These are phyloP conservation scores for Chrysopogon serrulatus DNA, from an alignment of 176 grass and related monocot species.

Conservation along the genomic window DNA sequence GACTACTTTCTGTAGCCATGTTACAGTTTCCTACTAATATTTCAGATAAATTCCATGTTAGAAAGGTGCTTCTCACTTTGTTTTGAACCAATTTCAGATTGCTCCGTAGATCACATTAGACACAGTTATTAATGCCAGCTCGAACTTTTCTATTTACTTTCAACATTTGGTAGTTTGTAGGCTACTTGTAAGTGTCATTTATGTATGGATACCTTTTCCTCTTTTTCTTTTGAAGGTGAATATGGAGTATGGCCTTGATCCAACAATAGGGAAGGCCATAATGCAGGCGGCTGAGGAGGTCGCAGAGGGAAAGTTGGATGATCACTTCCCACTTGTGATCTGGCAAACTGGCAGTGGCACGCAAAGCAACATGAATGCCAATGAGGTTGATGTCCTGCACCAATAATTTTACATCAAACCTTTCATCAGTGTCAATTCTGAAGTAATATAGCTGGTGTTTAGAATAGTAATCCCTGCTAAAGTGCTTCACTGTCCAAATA, in stretches of 20 bases:
- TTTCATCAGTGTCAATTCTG: not conserved
- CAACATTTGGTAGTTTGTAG: not conserved
- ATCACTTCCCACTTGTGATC: slow-evolving; percentile 97
- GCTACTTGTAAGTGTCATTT: slow-evolving; percentile 7
- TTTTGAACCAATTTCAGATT: not conserved
- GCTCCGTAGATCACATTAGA: not conserved
- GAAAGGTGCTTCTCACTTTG: not conserved
- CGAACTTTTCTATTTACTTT: not conserved
- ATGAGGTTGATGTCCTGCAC: slow-evolving; percentile 59
- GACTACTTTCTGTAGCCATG: not conserved
- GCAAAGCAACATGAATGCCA: slow-evolving; percentile 99
- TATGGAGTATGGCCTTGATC: slow-evolving; percentile 95
- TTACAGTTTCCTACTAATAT: not conserved
- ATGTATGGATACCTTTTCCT: slow-evolving; percentile 1
- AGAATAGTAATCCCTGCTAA: not conserved
- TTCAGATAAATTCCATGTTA: not conserved
- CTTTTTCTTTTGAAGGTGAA: slow-evolving; percentile 63
- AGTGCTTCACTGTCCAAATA: not conserved
- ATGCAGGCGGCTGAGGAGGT: slow-evolving; percentile 92
- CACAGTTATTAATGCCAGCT: not conserved
- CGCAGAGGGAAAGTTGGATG: slow-evolving; percentile 76
- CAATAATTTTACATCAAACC: slow-evolving; percentile 2
- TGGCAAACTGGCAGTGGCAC: slow-evolving; percentile 99
- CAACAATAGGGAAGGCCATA: slow-evolving; percentile 77
- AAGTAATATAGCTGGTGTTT: not conserved